Conservation (phyloP, 129 eudicot species). For the Deinandra increscens region DNA sequence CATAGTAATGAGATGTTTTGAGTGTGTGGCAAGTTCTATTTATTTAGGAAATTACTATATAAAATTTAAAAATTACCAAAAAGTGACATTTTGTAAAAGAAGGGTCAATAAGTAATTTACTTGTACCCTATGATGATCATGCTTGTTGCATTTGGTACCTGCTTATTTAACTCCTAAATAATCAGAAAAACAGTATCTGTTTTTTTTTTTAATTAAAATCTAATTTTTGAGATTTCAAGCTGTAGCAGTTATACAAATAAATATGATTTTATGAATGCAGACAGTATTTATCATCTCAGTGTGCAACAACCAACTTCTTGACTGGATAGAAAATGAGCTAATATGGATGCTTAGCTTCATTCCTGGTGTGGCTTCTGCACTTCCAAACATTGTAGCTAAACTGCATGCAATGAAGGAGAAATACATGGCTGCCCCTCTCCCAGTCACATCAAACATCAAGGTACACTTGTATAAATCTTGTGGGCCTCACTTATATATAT, state of each 20-base stretch:
- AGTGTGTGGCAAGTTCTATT: not conserved
- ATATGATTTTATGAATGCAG: slow-evolving; percentile 33
- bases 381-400: slow-evolving; percentile 62
- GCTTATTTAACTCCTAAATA: not conserved
- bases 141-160: not conserved
- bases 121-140: not conserved
- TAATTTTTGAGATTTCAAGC: not conserved
- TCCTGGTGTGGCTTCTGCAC: slow-evolving; percentile 66
- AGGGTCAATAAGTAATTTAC: not conserved
- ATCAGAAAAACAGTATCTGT: not conserved
- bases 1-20: not conserved
- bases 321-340: slow-evolving; percentile 86
- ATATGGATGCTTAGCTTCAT: slow-evolving; percentile 76
- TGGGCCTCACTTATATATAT: no score
- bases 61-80: not conserved
- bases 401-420: slow-evolving; percentile 82
- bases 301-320: slow-evolving; percentile 96
- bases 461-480: slow-evolving; percentile 23
- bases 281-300: slow-evolving; percentile 81
- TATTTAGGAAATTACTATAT: not conserved
- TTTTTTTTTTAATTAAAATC: not conserved
- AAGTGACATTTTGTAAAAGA: not conserved
- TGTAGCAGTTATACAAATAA: not conserved
- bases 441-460: slow-evolving; percentile 61
- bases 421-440: slow-evolving; percentile 62